Base-by-base conservation (phyloP, 257 asterid genomes). In the Prunella vulgaris region DNA sequence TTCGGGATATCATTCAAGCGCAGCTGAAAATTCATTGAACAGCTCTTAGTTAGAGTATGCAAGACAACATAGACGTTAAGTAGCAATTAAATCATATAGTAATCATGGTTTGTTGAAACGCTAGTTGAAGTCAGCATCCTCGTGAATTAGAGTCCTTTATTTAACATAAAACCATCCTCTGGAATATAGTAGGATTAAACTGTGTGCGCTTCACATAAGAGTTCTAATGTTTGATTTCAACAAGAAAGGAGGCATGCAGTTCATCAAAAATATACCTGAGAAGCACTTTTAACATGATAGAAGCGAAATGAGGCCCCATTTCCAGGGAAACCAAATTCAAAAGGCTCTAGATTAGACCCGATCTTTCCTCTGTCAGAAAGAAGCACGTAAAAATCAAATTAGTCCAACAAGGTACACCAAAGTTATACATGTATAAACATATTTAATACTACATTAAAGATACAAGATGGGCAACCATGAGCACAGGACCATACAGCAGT, bases 1-100 rank as follows among this genome's bases (percentile, higher is more conserved):
- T 66, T 72, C 32, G 95, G 78, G 61, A 90, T 69, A 73, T 92
- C 97, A 49, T 79, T 85, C 92, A 90, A 37, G 28, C 95, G 98
- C 76, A 92, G 58, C 98, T 92, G 88, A 53, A 67, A 74, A 72
- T 57, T n/a, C 42, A 69, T 48, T 74, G 56, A 44, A 56, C 59
- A 79, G 57, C 48, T 72, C 3, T 27, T 49, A 46, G 17, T 78
- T 38, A 72, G 52, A 27, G 60, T 21, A 53, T 1, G 48, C 48
- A 38, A 37, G 59, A 25, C 53, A 68, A 65, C 27, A 51, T 51
- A 44, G 24, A 42, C 9, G 30, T 24, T 30, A 24, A 52, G 28
- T 37, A 7, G 59, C 40, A 66, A 63, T 35, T 7, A 60, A 32
- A 15, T 18, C 63, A 58, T 1, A 33, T 30, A 10, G 7, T 30